Evolutionary conservation across 2,329 filamentous ascomycete genomes (phyloP).

Genomic region (Venturiaceae sp.): DNA sequence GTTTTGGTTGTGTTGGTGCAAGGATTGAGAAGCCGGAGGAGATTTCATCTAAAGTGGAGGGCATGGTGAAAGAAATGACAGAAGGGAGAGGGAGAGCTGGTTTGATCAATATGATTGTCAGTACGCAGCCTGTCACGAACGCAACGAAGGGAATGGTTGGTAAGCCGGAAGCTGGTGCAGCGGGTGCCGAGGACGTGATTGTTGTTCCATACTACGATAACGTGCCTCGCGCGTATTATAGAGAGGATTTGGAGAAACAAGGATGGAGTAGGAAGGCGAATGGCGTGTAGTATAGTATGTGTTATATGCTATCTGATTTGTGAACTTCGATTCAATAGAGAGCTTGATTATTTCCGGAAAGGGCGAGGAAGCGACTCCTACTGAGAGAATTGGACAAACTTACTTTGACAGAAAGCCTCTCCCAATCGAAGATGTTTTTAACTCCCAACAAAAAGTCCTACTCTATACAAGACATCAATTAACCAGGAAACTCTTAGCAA

Average conservation of each 20-base stretch:
- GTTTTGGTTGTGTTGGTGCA: conserved; percentile 23
- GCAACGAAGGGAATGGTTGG: conserved; percentile 32
- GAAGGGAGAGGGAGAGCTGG: conserved; percentile 23
- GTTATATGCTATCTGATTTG: too few relatives aligned
- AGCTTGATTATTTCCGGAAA: too few relatives aligned
- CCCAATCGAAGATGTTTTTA: too few relatives aligned
- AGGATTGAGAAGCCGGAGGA: conserved; percentile 19
- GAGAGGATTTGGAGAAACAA: conserved; percentile 3
- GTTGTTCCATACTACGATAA: conserved; percentile 42
- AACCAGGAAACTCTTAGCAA: too few relatives aligned
- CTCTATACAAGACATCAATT: too few relatives aligned
- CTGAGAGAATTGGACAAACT: too few relatives aligned
- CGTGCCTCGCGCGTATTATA: conserved; percentile 26
- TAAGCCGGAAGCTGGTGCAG: conserved; percentile 23
- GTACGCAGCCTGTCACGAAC: conserved; percentile 24
- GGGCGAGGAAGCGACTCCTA: too few relatives aligned
- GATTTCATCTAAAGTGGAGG: conserved; percentile 17
- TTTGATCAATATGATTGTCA: conserved; percentile 32
- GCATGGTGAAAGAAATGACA: conserved; percentile 14
- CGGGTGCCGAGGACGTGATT: conserved; percentile 24
- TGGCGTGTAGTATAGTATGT: background rate
- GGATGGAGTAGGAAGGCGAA: background rate
- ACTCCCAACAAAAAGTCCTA: too few relatives aligned
- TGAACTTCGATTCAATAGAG: too few relatives aligned
- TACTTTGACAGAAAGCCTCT: too few relatives aligned